phyloP scores from a whole-genome alignment of 73 alveolate species.

The Symbiodinium pilosum region DNA sequence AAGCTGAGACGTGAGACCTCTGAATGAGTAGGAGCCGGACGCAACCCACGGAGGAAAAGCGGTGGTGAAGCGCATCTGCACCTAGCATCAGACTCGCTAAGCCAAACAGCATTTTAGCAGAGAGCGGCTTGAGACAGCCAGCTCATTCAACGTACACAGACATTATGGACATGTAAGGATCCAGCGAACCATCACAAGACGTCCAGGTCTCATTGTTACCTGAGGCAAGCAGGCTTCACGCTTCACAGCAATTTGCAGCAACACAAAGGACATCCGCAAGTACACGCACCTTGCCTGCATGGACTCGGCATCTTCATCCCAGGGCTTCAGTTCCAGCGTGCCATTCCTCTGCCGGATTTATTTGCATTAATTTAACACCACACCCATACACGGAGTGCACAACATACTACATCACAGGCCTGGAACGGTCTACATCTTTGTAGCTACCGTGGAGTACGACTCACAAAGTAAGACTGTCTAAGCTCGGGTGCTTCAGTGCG shows the following conservation, averaged over 20 bases:
- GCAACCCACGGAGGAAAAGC: conserved; percentile 73
- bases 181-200: conserved; percentile 43
- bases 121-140: background rate
- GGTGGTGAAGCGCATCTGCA: conserved; percentile 75
- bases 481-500: no score
- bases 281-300: conserved; percentile 2
- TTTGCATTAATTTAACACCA: background rate
- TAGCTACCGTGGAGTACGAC: no score
- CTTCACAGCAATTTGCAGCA: background rate
- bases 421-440: no score
- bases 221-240: background rate
- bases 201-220: conserved; percentile 82
- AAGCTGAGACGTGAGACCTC: no score
- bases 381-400: background rate
- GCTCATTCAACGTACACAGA: no score
- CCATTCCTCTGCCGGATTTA: conserved; percentile 25
- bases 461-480: no score
- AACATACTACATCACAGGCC: no score
- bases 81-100: no score
- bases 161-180: background rate
- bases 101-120: background rate
- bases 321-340: conserved; percentile 53
- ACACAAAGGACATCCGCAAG: background rate
- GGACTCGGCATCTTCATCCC: conserved; percentile 76
- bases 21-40: conserved; percentile 12